Conservation (phyloP, 108 stramenopile genomes). For the Cyclostephanos tholiformis region DNA sequence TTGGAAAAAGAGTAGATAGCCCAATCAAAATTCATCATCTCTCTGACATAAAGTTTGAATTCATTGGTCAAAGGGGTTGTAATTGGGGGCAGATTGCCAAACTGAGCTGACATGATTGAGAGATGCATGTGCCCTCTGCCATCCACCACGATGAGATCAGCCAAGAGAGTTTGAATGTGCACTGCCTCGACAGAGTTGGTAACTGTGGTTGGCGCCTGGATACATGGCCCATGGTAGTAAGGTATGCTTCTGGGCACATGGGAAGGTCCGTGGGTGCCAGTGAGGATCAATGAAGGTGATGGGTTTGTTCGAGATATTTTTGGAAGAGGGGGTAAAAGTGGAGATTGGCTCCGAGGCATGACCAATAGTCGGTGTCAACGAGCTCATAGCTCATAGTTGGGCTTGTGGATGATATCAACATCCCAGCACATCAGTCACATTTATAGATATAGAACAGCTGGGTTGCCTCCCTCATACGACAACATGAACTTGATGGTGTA, state of each 20-base stretch:
- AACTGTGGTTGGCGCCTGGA: background rate
- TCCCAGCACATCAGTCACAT: constrained; percentile 5
- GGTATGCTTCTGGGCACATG: background rate
- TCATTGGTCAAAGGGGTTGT: too few relatives aligned
- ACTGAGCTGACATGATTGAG: too few relatives aligned
- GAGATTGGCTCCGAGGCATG: background rate
- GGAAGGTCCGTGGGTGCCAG: background rate
- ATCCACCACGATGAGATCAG: too few relatives aligned
- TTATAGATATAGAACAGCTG: background rate
- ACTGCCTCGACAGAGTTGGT: too few relatives aligned
- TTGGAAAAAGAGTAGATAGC: constrained; percentile 16
- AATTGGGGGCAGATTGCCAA: too few relatives aligned
- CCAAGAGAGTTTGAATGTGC: too few relatives aligned
- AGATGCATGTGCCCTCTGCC: too few relatives aligned
- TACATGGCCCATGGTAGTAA: background rate
- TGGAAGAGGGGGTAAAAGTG: constrained; percentile 6
- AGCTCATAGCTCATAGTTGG: too few relatives aligned
- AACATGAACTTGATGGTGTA: background rate
- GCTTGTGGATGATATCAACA: constrained; percentile 8
- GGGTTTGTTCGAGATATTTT: background rate
- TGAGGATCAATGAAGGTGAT: too few relatives aligned
- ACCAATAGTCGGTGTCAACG: too few relatives aligned
- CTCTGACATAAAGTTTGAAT: too few relatives aligned
- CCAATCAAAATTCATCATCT: background rate
- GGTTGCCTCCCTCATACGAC: background rate